Evolutionary conservation across 2,329 filamentous ascomycete genomes (phyloP), one percentile per base, ranked within the genome.

Genomic region (Stenocarpella maydis): DNA sequence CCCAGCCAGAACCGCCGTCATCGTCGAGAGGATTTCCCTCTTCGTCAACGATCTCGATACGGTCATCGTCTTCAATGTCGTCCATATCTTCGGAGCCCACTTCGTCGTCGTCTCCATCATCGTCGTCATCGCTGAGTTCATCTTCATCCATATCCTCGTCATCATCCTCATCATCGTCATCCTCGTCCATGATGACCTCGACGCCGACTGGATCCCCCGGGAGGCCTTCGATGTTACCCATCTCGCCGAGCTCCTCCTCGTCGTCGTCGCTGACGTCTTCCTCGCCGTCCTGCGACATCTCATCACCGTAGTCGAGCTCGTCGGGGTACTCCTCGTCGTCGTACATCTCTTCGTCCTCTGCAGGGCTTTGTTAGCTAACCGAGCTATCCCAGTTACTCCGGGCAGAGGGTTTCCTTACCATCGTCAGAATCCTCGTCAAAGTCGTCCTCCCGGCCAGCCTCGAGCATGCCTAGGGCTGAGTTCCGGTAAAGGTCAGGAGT

Each of bases 401-500:
- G 31, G 15, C 24, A 17, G 45, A 43, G 10, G 19, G 19, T 31
- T 60, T 60, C 73, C 79, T 71, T 79, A 86, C 84, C 90, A 69
- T 92, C 91, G 28, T 71, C 69, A 19, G 86, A 87, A 17, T 85
- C 84, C 39, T 93, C 92, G 41, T 92, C 94, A 61, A 93, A 94
- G 72, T 95, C 93, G 71, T 93, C 91, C 71, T 94, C 91, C 69
- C 92, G 89, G 61, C 91, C 89, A 73, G 92, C 91, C 78, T 98
- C 96, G 65, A 98, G 90, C 90, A 98, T 97, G 61, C 96, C 95
- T 26, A 99, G 85, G 1, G 97, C 94, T 2, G 96, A 98, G 79
- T 98, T 97, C 65, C 97, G 92, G 83, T 98, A 98, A 24, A 99
- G 86, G 81, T 99, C 96, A 37, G 97, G 96, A 6, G 97, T 99